These are phyloP conservation scores for Fragosphaeria purpurea DNA, from an alignment of 2,329 filamentous ascomycete species.

Conservation along the genomic window DNA sequence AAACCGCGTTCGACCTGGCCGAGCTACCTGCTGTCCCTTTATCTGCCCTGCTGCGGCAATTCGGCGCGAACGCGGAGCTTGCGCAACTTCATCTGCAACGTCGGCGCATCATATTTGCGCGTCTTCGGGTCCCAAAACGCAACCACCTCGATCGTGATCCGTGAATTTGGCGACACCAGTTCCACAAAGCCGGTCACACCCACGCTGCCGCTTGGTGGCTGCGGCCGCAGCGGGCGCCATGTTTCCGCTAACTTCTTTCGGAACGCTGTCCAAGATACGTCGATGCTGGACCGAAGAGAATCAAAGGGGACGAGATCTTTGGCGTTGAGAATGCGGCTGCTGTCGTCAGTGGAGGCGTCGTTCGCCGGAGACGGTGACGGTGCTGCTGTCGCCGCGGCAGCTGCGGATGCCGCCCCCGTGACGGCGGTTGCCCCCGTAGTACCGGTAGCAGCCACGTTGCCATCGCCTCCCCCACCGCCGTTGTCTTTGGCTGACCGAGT, in stretches of 20 bases:
- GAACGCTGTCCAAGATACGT: conserved; percentile 24
- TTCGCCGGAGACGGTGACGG: neutral
- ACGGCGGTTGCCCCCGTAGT: neutral
- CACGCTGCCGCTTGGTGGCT: conserved; percentile 41
- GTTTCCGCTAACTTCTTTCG: conserved; percentile 29
- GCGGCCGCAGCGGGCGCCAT: conserved; percentile 34
- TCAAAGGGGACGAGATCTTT: conserved; percentile 16
- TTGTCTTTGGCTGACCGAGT: too few relatives aligned
- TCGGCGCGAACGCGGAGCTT: conserved; percentile 34
- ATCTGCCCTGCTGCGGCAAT: conserved; percentile 11
- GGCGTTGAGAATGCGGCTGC: neutral
- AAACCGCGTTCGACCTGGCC: too few relatives aligned
- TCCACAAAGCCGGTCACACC: conserved; percentile 45
- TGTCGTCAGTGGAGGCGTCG: neutral
- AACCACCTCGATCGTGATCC: conserved; percentile 39
- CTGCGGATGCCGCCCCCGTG: neutral
- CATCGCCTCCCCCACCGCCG: too few relatives aligned
- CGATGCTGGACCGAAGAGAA: conserved; percentile 17
- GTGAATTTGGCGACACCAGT: conserved; percentile 34
- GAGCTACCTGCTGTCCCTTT: too few relatives aligned
- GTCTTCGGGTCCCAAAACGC: conserved; percentile 49
- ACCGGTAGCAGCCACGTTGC: neutral
- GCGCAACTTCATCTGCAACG: conserved; percentile 29
- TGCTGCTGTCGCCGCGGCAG: neutral
- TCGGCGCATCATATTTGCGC: conserved; percentile 30